Evolutionary conservation across 805 yeast species (phyloP).

Genomic region (Candida oleophila): DNA sequence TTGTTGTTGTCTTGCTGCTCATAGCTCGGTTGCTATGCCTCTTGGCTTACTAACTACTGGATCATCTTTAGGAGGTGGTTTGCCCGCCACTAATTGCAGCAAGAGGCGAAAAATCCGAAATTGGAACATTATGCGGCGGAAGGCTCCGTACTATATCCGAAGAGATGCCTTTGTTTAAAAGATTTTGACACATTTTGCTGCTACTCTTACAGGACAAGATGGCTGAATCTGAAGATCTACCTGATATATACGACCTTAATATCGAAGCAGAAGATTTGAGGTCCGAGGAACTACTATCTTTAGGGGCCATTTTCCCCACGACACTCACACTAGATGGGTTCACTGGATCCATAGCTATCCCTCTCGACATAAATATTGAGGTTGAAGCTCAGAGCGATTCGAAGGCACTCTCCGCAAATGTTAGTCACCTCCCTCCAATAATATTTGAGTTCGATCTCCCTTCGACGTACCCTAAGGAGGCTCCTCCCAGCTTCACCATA

Average conservation of each 20-base stretch:
- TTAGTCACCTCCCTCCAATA: conserved; percentile 31
- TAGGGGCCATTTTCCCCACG: conserved; percentile 44
- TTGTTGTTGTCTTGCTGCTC: too few relatives aligned
- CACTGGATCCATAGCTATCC: conserved; percentile 27
- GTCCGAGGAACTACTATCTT: conserved; percentile 39
- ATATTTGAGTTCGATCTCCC: conserved; percentile 29
- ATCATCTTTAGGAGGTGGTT: too few relatives aligned
- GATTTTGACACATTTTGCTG: too few relatives aligned
- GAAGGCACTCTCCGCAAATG: not conserved
- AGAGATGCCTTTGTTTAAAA: too few relatives aligned
- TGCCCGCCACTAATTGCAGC: too few relatives aligned
- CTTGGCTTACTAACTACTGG: too few relatives aligned
- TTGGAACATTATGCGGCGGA: too few relatives aligned
- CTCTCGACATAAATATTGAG: conserved; percentile 6
- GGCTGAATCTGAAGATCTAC: not conserved
- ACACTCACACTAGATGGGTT: conserved; percentile 13
- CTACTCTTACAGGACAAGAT: not conserved
- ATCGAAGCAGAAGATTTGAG: conserved; percentile 18
- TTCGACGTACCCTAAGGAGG: conserved; percentile 30
- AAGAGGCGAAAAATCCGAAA: too few relatives aligned
- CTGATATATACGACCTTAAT: not conserved
- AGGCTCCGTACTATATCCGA: too few relatives aligned
- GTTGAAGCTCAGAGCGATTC: not conserved
- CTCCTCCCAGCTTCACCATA: conserved; percentile 25
- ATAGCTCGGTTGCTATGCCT: too few relatives aligned